phyloP scores from a whole-genome alignment of 2,329 filamentous ascomycete genomes.

The Neopestalotiopsis clavispora region DNA sequence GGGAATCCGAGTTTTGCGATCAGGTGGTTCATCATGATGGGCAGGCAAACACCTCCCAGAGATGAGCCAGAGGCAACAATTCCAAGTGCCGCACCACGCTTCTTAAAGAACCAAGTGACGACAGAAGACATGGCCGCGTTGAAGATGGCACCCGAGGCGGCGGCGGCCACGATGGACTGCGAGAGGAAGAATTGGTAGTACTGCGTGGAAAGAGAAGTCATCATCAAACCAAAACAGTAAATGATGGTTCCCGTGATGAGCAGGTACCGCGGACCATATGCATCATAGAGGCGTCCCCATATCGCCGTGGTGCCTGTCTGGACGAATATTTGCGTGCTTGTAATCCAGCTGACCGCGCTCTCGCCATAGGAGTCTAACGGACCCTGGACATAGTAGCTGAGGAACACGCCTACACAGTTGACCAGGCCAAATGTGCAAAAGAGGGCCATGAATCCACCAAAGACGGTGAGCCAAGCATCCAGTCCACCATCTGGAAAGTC shows the following conservation, averaged over 20 bases:
- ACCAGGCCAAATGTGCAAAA: conserved; percentile 45
- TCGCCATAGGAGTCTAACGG: conserved; percentile 51
- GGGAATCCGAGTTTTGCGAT: conserved; percentile 50
- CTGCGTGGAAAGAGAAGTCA: conserved; percentile 53
- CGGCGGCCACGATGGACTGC: conserved; percentile 38
- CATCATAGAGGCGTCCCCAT: conserved; percentile 61
- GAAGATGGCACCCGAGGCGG: conserved; percentile 42
- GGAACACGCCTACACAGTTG: conserved; percentile 58
- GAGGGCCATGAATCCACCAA: conserved; percentile 46
- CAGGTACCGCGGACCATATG: conserved; percentile 61
- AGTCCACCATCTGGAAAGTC: conserved; percentile 65
- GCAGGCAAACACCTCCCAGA: conserved; percentile 57
- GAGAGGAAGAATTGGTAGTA: conserved; percentile 48
- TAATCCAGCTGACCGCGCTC: conserved; percentile 62
- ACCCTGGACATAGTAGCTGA: conserved; percentile 57
- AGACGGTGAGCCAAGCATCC: conserved; percentile 62
- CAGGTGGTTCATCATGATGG: conserved; percentile 61
- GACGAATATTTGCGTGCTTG: conserved; percentile 53
- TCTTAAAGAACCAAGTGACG: conserved; percentile 52
- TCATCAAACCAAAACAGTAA: conserved; percentile 65
- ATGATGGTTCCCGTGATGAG: conserved; percentile 55
- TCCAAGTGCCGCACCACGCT: conserved; percentile 52
- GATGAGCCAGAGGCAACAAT: conserved; percentile 53
- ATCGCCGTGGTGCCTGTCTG: conserved; percentile 52
- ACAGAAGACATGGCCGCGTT: conserved; percentile 39